Evolutionary conservation across 352 stramenopile species (phyloP), one percentile per base, ranked within the genome.

Genomic region (Pythium inflatum): DNA sequence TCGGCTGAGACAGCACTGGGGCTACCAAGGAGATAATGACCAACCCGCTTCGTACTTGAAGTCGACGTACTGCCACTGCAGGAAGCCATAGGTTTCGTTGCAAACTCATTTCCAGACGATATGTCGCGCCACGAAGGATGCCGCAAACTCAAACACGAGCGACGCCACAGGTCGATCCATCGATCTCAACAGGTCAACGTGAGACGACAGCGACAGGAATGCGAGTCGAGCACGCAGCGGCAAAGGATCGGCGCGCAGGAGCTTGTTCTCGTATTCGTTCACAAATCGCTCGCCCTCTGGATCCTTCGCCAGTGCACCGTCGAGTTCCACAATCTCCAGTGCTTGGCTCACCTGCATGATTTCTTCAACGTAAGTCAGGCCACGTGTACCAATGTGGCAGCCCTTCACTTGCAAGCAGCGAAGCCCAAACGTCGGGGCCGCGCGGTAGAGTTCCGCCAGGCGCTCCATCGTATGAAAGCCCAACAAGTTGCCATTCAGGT

Each of bases 111-210:
- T 25, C 62, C 62, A 69, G 0, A 57, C 20, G 2, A 69, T 27
- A 18, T 62, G 27, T 14, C 62, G 62, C 13, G 30, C 24, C 16
- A 69, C 50, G 5, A 16, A 28, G 5, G 27, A 22, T 27, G 54
- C 57, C 18, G 65, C 65, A 51, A 72, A 72, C 22, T 43, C 65
- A 2, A 72, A 16, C 27, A 72, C 58, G 18, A 66, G 34, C 27
- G 36, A 30, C 18, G 31, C 25, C 34, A 72, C 56, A 24, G 48
- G 48, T 8, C 48, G 25, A 31, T 66, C 65, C 46, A 66, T 66
- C 5, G 43, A 38, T 24, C n/a, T 34, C 33, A 61, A 7, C 12
- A 25, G 28, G 30, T 36, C 22, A 6, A 64, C 9, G 12, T 14
- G n/a, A 25, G 61, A 25, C 1, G 36, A 9, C 36, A 68, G 16